phyloP scores from a whole-genome alignment of 2,329 filamentous ascomycete species.

The Coniochaeta sp. region DNA sequence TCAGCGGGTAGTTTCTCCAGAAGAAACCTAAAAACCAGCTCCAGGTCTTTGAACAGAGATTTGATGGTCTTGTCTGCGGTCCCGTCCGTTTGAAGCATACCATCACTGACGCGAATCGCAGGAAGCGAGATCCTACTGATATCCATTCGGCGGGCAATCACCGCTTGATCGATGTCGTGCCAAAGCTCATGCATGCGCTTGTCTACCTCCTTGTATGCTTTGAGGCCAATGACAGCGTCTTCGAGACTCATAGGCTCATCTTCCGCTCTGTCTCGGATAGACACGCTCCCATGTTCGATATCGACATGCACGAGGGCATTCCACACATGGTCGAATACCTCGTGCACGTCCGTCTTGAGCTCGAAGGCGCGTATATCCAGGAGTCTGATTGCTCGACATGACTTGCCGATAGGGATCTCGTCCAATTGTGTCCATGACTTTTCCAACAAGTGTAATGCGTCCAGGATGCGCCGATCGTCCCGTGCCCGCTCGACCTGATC shows the following conservation, averaged over 20 bases:
- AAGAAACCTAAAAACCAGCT: conserved; percentile 43
- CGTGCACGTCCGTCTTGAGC: conserved; percentile 58
- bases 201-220: conserved; percentile 54
- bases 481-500: conserved; percentile 52
- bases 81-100: conserved; percentile 34
- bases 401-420: conserved; percentile 50
- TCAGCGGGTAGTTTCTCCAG: conserved; percentile 43
- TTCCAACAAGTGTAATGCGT: conserved; percentile 50
- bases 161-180: conserved; percentile 52
- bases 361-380: conserved; percentile 58
- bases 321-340: conserved; percentile 66
- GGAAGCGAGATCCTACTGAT: conserved; percentile 24
- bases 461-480: conserved; percentile 45
- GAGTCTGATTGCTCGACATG: conserved; percentile 55
- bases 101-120: conserved; percentile 31
- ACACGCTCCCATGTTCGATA: conserved; percentile 42
- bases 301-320: conserved; percentile 58
- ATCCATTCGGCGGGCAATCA: conserved; percentile 54
- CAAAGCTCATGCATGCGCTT: conserved; percentile 53
- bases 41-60: conserved; percentile 46
- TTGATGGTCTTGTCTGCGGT: conserved; percentile 36
- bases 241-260: conserved; percentile 43
- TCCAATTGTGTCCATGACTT: conserved; percentile 51
- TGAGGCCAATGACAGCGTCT: conserved; percentile 48
- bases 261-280: conserved; percentile 43